These are phyloP conservation scores for Blepharisma stoltei DNA, from an alignment of 73 alveolate species.

Conservation along the genomic window DNA sequence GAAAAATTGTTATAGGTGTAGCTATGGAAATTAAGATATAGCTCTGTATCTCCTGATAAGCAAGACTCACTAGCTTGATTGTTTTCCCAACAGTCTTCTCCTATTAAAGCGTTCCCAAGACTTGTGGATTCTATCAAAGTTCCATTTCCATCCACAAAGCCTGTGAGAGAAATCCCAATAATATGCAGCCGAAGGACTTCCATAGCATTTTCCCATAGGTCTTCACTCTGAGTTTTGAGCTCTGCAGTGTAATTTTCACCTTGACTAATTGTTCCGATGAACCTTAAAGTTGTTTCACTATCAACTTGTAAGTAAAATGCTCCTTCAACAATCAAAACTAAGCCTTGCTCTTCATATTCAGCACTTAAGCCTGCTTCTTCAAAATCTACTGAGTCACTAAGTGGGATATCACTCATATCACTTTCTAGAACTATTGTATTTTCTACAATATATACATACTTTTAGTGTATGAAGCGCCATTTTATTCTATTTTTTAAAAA, in stretches of 20 bases:
- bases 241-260: not conserved
- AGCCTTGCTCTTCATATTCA: not conserved
- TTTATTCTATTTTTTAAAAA: too few species aligned
- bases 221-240: not conserved
- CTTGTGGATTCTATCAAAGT: not conserved
- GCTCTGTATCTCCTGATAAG: not conserved
- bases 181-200: not conserved
- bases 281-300: not conserved
- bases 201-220: conserved; percentile 1
- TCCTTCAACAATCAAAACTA: not conserved
- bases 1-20: not conserved
- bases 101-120: not conserved
- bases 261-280: not conserved
- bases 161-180: not conserved
- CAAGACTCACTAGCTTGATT: not conserved
- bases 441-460: not conserved
- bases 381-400: not conserved
- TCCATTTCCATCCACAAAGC: not conserved
- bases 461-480: too few species aligned
- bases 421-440: not conserved
- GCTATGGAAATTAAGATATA: not conserved
- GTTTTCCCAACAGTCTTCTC: not conserved
- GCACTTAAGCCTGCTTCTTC: conserved; percentile 14
- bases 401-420: not conserved
- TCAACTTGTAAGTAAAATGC: conserved; percentile 1